Evolutionary conservation across 1,139 yeast genomes (phyloP).

Genomic region (Hyphopichia pseudoburtonii): DNA sequence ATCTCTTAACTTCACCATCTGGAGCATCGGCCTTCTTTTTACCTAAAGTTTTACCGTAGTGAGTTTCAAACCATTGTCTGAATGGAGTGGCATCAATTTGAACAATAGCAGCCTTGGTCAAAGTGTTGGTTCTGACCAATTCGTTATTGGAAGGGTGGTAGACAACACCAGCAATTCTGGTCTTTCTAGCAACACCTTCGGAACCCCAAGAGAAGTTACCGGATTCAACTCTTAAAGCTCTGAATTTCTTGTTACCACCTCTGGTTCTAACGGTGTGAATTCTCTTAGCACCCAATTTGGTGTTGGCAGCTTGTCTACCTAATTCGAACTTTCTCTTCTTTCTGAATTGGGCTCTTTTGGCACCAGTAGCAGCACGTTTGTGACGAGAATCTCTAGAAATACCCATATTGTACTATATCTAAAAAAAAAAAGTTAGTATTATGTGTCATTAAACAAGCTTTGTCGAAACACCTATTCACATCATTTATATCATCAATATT

Average conservation of each 20-base stretch:
- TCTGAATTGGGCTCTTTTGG: constrained; percentile 99
- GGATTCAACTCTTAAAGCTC: constrained; percentile 98
- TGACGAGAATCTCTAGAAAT: constrained; percentile 99
- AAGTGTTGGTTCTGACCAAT: constrained; percentile 99
- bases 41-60: constrained; percentile 94
- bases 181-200: constrained; percentile 97
- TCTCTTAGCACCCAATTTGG: constrained; percentile 99
- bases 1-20: constrained; percentile 56
- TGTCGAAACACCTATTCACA: too few species aligned
- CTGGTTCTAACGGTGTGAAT: constrained; percentile 99
- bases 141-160: constrained; percentile 99
- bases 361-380: constrained; percentile 99
- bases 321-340: constrained; percentile 99
- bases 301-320: constrained; percentile 99
- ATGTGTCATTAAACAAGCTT: background rate
- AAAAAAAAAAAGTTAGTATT: constrained; percentile 25
- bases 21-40: constrained; percentile 59
- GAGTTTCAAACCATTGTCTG: constrained; percentile 99
- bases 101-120: constrained; percentile 98
- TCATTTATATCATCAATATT: too few species aligned
- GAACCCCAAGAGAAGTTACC: constrained; percentile 99
- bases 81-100: constrained; percentile 99
- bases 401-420: constrained; percentile 66
- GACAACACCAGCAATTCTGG: constrained; percentile 96
- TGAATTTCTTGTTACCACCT: constrained; percentile 99